phyloP scores from a whole-genome alignment of 163 green algal genomes.

The Smithsoniella earleae region DNA sequence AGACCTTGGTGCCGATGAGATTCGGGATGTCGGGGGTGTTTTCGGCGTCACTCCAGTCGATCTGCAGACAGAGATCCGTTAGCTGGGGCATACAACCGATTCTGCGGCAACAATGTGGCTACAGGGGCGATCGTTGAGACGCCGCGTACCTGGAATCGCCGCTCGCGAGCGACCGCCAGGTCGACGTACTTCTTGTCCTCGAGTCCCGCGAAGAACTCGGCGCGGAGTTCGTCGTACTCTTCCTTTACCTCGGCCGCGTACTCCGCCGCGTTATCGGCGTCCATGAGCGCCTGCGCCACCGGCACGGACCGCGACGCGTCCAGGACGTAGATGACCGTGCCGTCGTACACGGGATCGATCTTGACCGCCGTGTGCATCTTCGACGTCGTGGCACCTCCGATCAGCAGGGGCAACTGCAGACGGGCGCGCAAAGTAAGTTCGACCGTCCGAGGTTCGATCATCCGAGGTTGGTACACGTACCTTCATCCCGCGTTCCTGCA shows the following conservation, averaged over 20 bases:
- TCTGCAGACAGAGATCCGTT: conserved; percentile 33
- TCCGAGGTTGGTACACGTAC: too few relatives aligned
- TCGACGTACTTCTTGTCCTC: conserved; percentile 81
- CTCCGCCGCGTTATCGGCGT: conserved; percentile 50
- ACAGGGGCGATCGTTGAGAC: too few relatives aligned
- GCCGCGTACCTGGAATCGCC: conserved; percentile 37
- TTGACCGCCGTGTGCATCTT: conserved; percentile 99
- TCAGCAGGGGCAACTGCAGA: conserved; percentile 71
- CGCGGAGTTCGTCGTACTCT: conserved; percentile 86
- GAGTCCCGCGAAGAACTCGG: conserved; percentile 92
- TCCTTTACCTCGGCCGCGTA: conserved; percentile 75
- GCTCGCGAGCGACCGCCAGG: conserved; percentile 32
- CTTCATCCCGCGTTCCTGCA: conserved; percentile 83
- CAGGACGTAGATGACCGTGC: conserved; percentile 86
- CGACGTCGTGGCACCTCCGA: conserved; percentile 91
- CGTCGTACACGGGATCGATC: conserved; percentile 81
- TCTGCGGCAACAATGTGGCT: too few relatives aligned
- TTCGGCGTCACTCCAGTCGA: conserved; percentile 75
- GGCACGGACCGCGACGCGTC: conserved; percentile 87
- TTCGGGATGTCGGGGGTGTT: conserved; percentile 68
- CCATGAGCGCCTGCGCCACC: conserved; percentile 78
- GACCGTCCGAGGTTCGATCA: too few relatives aligned
- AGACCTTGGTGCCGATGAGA: conserved; percentile 58
- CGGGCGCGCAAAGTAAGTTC: too few relatives aligned
- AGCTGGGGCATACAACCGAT: neutral